Evolutionary conservation across 2,329 filamentous ascomycete species (phyloP).

Genomic region (Xylariales sp.): DNA sequence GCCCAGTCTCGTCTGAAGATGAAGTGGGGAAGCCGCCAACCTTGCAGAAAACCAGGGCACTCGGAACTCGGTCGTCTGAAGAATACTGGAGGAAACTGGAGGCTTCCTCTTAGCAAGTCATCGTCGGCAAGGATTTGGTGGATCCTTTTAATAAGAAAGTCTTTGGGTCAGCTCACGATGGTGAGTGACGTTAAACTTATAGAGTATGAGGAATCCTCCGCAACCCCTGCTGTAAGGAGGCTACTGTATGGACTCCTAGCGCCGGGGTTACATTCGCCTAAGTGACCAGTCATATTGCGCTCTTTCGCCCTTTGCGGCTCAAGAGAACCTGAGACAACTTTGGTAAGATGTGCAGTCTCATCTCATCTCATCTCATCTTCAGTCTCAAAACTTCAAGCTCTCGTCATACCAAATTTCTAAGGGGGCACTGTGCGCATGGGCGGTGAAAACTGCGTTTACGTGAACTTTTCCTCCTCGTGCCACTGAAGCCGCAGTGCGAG

Average conservation of each 20-base stretch:
- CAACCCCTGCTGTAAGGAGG: neutral
- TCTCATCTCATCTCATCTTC: slow-evolving; percentile 25
- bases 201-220: slow-evolving; percentile 8
- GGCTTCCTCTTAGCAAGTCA: no score
- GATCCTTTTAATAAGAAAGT: no score
- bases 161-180: neutral
- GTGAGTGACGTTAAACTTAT: slow-evolving; percentile 5
- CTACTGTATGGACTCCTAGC: neutral
- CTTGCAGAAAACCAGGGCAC: slow-evolving; percentile 4
- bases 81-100: neutral
- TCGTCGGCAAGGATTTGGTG: no score
- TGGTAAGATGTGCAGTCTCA: slow-evolving; percentile 26
- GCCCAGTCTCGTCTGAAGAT: slow-evolving; percentile 1
- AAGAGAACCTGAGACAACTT: slow-evolving; percentile 21
- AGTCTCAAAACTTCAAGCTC: slow-evolving; percentile 17
- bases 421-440: neutral
- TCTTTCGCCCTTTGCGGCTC: slow-evolving; percentile 18
- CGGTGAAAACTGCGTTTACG: neutral
- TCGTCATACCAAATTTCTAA: no score
- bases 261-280: neutral
- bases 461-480: neutral
- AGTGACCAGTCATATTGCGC: neutral
- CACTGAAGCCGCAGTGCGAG: neutral
- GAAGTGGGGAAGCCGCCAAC: neutral
- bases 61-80: slow-evolving; percentile 6